Evolutionary conservation across 1,139 yeast species (phyloP), one percentile per base, ranked within the genome.

Genomic region (Scheffersomyces cryptocercus): DNA sequence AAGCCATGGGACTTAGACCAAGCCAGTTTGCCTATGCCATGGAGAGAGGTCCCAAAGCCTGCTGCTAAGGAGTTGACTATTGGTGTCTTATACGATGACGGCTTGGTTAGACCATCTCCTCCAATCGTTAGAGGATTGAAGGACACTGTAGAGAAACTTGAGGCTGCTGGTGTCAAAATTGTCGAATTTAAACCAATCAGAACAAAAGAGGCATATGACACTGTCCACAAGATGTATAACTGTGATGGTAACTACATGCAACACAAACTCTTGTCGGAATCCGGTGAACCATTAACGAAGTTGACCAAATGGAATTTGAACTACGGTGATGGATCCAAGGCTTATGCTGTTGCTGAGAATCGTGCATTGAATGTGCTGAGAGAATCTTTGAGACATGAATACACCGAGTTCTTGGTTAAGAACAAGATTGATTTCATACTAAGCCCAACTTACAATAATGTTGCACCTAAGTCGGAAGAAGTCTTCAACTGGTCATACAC

Each of bases 401-500:
- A 83, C 59, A 67, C 74, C 42, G 72, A 75, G 38, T 77, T 65
- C 56, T 69, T 83, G 57, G 68, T 77, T 46, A 63, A 75, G 13
- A 73, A 82, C 52, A 77, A 79, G 37, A 77, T 86, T 39, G 95
- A 87, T 56, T 81, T 84, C 55, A 73, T 87, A 44, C 65, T 88
- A 39, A 73, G 84, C 41, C 95, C 95, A 38, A 74, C 82, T 5
- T 83, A 84, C 58, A 79, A 79, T 46, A 86, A 86, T 47, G 86
- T 84, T 42, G 90, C 95, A 5, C 89, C 91, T 15, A 77, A 75
- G 40, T 81, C 84, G 13, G 83, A 79, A 38, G 76, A 79, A 42
- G 77, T 85, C 10, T 79, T 77, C 58, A 84, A 84, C 64, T 85
- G 95, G 93, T 84, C 88, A 3, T 85, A 85, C 66, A 84, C 90